These are phyloP conservation scores for Gymnopilus junonius DNA, from an alignment of 768 basidiomycete species.

Conservation along the genomic window DNA sequence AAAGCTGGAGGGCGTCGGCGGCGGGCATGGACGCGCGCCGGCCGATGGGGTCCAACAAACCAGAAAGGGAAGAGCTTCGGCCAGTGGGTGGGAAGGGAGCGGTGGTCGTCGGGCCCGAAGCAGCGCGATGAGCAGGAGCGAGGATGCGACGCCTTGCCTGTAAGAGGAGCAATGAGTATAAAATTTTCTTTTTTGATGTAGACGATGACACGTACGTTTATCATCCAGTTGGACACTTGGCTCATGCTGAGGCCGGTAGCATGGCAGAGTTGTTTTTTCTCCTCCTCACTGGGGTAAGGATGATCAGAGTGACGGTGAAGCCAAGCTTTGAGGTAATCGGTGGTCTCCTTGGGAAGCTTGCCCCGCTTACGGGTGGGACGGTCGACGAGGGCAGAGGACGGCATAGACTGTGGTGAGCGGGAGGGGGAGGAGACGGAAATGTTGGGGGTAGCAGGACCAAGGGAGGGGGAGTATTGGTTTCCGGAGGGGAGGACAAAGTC, in stretches of 20 bases:
- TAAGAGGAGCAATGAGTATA: conserved; percentile 16
- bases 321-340: conserved; percentile 89
- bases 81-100: conserved; percentile 66
- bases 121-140: conserved; percentile 78
- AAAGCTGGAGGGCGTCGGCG: conserved; percentile 73
- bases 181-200: conserved; percentile 7
- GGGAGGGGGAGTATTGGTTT: conserved; percentile 47
- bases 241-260: conserved; percentile 87
- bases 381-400: conserved; percentile 67
- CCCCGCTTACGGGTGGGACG: conserved; percentile 83
- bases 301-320: conserved; percentile 87
- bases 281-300: conserved; percentile 88
- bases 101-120: conserved; percentile 78
- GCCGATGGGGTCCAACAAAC: conserved; percentile 44
- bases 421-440: conserved; percentile 50
- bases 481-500: conserved; percentile 58
- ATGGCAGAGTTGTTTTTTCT: conserved; percentile 88
- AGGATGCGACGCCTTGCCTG: conserved; percentile 86
- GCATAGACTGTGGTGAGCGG: conserved; percentile 52
- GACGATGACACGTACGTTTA: conserved; percentile 56
- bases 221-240: conserved; percentile 95
- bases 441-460: conserved; percentile 46
- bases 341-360: conserved; percentile 89
- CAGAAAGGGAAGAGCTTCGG: conserved; percentile 47
- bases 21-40: conserved; percentile 70